These are phyloP conservation scores for Paspalum notatum DNA, from an alignment of 176 grass and related monocot species.

Conservation along the genomic window DNA sequence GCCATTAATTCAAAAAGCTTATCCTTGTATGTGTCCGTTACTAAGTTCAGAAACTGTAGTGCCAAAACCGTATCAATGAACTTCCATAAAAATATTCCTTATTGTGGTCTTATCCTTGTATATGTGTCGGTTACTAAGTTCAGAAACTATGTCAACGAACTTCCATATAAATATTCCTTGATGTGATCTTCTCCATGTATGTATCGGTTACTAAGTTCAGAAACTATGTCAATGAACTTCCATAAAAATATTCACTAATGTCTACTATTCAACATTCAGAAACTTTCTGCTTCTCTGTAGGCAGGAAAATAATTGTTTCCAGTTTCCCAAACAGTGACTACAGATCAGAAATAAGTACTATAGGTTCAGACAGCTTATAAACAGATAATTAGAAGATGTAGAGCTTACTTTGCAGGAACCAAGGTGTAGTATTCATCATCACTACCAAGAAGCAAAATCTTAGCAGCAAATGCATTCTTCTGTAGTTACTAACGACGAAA, in stretches of 20 bases:
- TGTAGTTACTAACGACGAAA: background rate
- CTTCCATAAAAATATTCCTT: slow-evolving; percentile 10
- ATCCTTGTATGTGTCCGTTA: background rate
- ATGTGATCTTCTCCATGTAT: background rate
- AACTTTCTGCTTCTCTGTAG: background rate
- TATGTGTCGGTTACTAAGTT: background rate
- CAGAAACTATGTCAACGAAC: slow-evolving; percentile 1
- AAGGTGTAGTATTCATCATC: background rate
- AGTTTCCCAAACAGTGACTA: background rate
- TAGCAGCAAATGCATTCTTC: background rate
- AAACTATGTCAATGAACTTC: slow-evolving; percentile 20
- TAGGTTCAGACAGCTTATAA: background rate
- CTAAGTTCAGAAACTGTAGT: background rate
- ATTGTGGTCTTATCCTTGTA: background rate
- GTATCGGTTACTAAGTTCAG: background rate
- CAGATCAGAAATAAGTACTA: background rate
- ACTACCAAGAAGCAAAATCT: background rate
- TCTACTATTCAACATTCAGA: no score
- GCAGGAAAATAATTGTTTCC: background rate
- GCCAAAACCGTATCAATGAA: background rate
- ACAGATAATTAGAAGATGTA: slow-evolving; percentile 25
- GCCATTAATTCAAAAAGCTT: slow-evolving; percentile 16
- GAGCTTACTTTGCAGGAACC: background rate
- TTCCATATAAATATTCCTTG: slow-evolving; percentile 1
- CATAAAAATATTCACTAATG: background rate